phyloP scores from a whole-genome alignment of 1,284 basidiomycete genomes.

The Leccinum ponderosum region DNA sequence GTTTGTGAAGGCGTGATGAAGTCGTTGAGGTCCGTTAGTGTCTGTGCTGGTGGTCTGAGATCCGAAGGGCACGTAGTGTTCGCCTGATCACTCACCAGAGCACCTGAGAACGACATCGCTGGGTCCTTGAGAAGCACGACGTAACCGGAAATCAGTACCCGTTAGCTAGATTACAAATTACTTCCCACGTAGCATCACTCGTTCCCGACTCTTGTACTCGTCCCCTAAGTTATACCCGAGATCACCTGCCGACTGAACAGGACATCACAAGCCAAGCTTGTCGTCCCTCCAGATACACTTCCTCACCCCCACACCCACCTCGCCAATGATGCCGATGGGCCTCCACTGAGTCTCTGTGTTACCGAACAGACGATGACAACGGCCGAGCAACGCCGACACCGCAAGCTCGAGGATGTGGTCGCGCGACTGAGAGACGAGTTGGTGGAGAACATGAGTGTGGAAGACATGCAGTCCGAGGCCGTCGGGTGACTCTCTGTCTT shows the following conservation, averaged over 20 bases:
- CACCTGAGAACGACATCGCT: conserved; percentile 87
- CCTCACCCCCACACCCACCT: background rate
- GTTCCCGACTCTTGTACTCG: background rate
- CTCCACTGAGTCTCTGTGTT: background rate
- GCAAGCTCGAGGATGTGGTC: conserved; percentile 33
- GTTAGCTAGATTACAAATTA: background rate
- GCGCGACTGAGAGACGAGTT: conserved; percentile 33
- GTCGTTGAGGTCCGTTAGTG: conserved; percentile 94
- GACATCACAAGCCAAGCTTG: too few species aligned
- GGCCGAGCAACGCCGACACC: conserved; percentile 21
- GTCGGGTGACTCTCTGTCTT: conserved; percentile 53
- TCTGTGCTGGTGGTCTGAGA: conserved; percentile 43
- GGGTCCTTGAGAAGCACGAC: background rate
- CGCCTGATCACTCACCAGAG: conserved; percentile 59
- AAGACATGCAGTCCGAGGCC: conserved; percentile 63
- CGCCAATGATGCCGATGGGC: background rate
- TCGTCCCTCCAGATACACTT: background rate
- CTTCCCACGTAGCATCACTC: background rate
- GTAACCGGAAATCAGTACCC: background rate
- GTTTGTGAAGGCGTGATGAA: conserved; percentile 97
- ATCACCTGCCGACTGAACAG: background rate
- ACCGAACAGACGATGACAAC: conserved; percentile 1
- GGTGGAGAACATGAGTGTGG: conserved; percentile 47
- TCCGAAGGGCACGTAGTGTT: conserved; percentile 1
- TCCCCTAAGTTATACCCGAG: too few species aligned